A percentile compares a stretch with the other conserved stretches of the same genome.
phyloP scores from a whole-genome alignment of 306 rosid species.

The Vigna reflexopilosa region DNA sequence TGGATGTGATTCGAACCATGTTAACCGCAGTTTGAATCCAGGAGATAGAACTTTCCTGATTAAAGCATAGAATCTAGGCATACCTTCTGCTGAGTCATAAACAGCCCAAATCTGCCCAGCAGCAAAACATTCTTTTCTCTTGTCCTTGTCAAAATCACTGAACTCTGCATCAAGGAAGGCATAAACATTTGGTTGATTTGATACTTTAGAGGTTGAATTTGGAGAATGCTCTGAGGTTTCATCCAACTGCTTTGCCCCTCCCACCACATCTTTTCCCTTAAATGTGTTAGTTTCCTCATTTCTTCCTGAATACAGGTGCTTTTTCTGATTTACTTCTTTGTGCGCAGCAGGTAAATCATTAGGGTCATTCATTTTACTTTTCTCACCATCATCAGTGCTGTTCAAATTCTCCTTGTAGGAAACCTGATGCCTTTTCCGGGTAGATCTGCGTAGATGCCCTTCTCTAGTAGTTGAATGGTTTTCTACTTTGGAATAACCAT shows the following conservation, averaged over 20 bases:
- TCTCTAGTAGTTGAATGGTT: conserved; percentile 48
- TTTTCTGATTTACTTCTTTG: conserved; percentile 50
- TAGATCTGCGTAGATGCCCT: conserved; percentile 66
- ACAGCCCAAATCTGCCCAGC: conserved; percentile 87
- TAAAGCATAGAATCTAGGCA: conserved; percentile 90
- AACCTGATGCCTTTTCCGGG: conserved; percentile 63
- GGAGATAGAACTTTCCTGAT: conserved; percentile 70
- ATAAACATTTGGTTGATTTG: conserved; percentile 34
- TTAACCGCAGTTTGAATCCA: conserved; percentile 71
- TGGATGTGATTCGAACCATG: conserved; percentile 79
- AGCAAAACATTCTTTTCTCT: conserved; percentile 60
- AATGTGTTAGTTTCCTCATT: conserved; percentile 39
- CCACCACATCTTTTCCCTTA: conserved; percentile 44
- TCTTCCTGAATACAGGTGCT: conserved; percentile 34
- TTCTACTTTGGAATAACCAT: conserved; percentile 51
- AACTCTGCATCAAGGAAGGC: conserved; percentile 69
- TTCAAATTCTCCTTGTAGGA: conserved; percentile 64
- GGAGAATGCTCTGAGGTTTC: conserved; percentile 45
- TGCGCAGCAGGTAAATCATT: conserved; percentile 30
- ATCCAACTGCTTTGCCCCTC: conserved; percentile 38
- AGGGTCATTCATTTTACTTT: conserved; percentile 26
- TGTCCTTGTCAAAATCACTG: conserved; percentile 64
- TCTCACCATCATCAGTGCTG: conserved; percentile 39
- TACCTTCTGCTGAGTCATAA: conserved; percentile 71
- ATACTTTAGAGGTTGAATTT: conserved; percentile 40